Evolutionary conservation across 192 early-diverging fungal genomes (phyloP), one percentile per base, ranked within the genome.

Genomic region (Coemansia sp.): DNA sequence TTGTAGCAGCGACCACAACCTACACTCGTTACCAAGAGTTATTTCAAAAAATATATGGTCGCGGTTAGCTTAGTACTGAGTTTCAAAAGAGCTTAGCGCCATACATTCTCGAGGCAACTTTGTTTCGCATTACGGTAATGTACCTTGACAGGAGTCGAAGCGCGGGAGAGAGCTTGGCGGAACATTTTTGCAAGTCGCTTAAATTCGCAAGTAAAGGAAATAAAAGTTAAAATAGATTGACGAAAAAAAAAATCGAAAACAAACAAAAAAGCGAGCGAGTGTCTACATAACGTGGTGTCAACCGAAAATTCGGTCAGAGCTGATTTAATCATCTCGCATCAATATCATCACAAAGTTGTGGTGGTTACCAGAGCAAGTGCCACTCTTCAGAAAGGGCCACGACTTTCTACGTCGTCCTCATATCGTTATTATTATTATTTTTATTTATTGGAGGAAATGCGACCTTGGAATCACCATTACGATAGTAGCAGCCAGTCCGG

Each of bases 71-170:
- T 12, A 2, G 31, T n/a, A 5, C 55, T 33, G 5, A 34, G 55
- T 6, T 33, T 58, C 4, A 5, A 24, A 24, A 24, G 5, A n/a
- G 15, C 31, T 11, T 12, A 58, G 29, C 3, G 27, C 22, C 27
- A 55, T 29, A 3, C 1, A 18, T 8, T 58, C 16, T 34, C 22
- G 31, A 57, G 29, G 29, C 27, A 57, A 5, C 11, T 27, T 29
- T 15, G 41, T 27, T 11, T 27, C 11, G 36, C 36, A 34, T 57
- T 13, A 3, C 31, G 44, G 16, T 65, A 46, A 58, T 44, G 10
- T 77, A 83, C 81, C 73, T 74, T 78, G 55, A 65, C 58, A 46
- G 47, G 53, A 24, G 29, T 13, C 41, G 67, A 38, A 12, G 49
- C 46, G 61, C 76, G 76, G 40, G 76, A 33, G 27, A 83, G 60